Evolutionary conservation across 2,329 filamentous ascomycete genomes (phyloP).

Genomic region (Scytalidium sp.): DNA sequence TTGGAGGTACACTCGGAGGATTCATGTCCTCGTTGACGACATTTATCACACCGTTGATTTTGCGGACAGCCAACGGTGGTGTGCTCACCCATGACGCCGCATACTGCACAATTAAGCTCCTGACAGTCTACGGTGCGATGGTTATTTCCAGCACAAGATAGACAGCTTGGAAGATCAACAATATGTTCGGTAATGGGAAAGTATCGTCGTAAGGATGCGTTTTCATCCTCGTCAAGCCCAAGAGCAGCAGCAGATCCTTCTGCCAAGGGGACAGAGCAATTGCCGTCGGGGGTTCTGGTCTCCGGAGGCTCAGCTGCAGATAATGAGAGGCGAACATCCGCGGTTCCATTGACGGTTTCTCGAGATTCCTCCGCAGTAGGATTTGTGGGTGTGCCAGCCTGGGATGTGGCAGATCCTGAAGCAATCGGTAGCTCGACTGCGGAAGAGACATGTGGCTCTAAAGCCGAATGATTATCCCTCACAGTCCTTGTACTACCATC

Average conservation of each 20-base stretch:
- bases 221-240: not conserved
- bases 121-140: slow-evolving; percentile 46
- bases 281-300: too few species aligned
- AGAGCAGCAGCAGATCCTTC: not conserved
- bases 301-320: too few species aligned
- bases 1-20: slow-evolving; percentile 52
- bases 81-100: slow-evolving; percentile 40
- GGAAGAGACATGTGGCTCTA: not conserved
- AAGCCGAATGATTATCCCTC: not conserved
- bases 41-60: slow-evolving; percentile 52
- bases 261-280: not conserved
- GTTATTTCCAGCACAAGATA: slow-evolving; percentile 46
- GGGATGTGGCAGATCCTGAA: too few species aligned
- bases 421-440: too few species aligned
- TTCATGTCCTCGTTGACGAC: slow-evolving; percentile 60
- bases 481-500: too few species aligned
- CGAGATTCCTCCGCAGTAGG: too few species aligned
- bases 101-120: slow-evolving; percentile 45
- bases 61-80: slow-evolving; percentile 48
- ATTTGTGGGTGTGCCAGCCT: too few species aligned
- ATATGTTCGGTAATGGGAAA: slow-evolving; percentile 36
- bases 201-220: slow-evolving; percentile 40
- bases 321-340: too few species aligned
- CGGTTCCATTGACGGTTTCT: too few species aligned
- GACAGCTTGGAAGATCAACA: slow-evolving; percentile 36